Evolutionary conservation across 106 monocot species (phyloP).

Genomic region (Gastrodia elata): DNA sequence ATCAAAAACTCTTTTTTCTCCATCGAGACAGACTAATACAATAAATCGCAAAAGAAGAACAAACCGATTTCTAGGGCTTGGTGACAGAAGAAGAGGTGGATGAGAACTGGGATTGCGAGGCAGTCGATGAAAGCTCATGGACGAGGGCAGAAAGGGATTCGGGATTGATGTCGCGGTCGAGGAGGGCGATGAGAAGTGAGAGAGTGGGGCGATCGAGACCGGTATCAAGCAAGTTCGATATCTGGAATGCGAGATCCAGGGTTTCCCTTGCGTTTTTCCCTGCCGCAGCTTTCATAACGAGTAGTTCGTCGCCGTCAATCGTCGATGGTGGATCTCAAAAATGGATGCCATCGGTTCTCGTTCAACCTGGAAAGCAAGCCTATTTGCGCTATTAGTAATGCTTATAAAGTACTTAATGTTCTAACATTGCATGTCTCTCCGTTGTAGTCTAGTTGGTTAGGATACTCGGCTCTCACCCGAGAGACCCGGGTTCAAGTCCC

Average conservation of each 20-base stretch:
- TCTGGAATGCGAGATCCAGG: constrained; percentile 82
- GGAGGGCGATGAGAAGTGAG: constrained; percentile 78
- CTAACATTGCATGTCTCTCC: too few species aligned
- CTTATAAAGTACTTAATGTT: too few species aligned
- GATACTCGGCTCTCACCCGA: constrained; percentile 99
- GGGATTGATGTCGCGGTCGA: constrained; percentile 75
- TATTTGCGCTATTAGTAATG: too few species aligned
- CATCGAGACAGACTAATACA: not conserved
- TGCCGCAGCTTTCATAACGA: not conserved
- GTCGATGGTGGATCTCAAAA: not conserved
- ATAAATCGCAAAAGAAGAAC: not conserved
- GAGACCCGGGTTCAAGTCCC: too few species aligned
- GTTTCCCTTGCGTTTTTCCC: constrained; percentile 24
- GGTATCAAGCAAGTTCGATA: constrained; percentile 69
- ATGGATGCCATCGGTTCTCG: not conserved
- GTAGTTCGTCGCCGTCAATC: not conserved
- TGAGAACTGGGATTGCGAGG: constrained; percentile 1
- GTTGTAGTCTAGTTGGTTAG: constrained; percentile 99
- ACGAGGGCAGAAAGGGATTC: constrained; percentile 77
- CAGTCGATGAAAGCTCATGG: constrained; percentile 49
- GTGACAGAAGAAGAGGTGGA: not conserved
- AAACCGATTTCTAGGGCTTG: not conserved
- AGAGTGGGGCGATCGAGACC: constrained; percentile 93
- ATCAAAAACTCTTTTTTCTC: not conserved
- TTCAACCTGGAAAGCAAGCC: too few species aligned